Evolutionary conservation across 202 grass and related monocot species (phyloP).

Genomic region (Bolboschoenoplectus hybrid): DNA sequence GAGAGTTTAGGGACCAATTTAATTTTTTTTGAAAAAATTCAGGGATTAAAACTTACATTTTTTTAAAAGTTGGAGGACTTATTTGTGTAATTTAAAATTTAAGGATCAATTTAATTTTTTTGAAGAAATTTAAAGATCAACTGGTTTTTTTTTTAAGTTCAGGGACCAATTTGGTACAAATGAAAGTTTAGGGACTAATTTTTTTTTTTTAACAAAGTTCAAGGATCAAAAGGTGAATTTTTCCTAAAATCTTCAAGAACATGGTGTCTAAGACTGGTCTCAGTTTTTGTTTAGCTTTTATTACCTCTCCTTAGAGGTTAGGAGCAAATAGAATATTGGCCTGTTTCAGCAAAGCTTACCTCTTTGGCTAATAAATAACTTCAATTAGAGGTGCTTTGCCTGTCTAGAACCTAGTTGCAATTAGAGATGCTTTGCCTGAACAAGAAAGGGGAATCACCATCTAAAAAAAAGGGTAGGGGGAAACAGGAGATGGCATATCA

Average conservation of each 20-base stretch:
- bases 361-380: background rate
- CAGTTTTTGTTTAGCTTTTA: background rate
- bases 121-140: too few species aligned
- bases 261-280: background rate
- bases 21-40: too few species aligned
- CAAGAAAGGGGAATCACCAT: background rate
- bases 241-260: background rate
- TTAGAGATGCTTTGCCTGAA: conserved; percentile 21
- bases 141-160: too few species aligned
- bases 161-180: too few species aligned
- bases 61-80: too few species aligned
- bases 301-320: background rate
- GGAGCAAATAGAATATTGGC: conserved; percentile 7
- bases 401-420: conserved; percentile 4
- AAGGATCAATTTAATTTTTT: too few species aligned
- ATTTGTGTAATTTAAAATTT: too few species aligned
- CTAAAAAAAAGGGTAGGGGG: background rate
- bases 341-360: background rate
- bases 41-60: too few species aligned
- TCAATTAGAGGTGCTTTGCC: conserved; percentile 2
- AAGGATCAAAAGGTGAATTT: too few species aligned
- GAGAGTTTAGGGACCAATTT: too few species aligned
- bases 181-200: too few species aligned
- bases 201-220: too few species aligned
- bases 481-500: background rate